Base-by-base conservation (phyloP, 495 filamentous ascomycete genomes). In the Aspergillus kassunensis region DNA sequence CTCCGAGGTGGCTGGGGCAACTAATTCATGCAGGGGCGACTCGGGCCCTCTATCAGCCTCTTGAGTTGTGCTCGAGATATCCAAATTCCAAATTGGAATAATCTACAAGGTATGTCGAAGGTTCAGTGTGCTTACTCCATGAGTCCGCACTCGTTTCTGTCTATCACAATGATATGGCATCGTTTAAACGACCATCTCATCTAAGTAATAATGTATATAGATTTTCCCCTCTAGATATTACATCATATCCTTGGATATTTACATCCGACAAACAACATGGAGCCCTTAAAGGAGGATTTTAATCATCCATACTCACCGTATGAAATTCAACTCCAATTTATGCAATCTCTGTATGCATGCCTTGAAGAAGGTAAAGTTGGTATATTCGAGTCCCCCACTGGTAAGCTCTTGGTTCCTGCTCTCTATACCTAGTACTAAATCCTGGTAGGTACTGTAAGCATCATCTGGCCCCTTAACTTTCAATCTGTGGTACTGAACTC, bases 231-330 rank as follows among this genome's bases (percentile, higher is more conserved):
- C 23, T 43, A 43, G 40, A 20, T 25, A 43, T 15, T 43, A 16
- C 23, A 25, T 27, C 40, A 27, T 21, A 40, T 9, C 6, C 10
- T 40, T 21, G 18, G 23, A 11, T 8, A 3, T 21, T 40, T 12
- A 13, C n/a, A 11, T 15, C 9, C 43, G 34, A 49, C 57, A 36
- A 6, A 49, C 57, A 36, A 6, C 4, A 61, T 69, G 62, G 60
- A 61, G 12, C 50, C 56, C 2, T 54, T 56, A 24, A 55, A 46
- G 34, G 49, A 70, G 37, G 74, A 90, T 66, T 97, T 96, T 63
- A 87, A 96, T 63, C 93, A 98, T 65, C 93, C 93, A 9, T 97
- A 86, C 66, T 79, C 82, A 27, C 93, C 95, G 0, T 98, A 98
- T 73, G 78, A 85, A 12, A 93, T 97, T 46, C 93, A 98, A 61